Evolutionary conservation across 345 rosid species (phyloP).

Genomic region (Theobroma cacao): DNA sequence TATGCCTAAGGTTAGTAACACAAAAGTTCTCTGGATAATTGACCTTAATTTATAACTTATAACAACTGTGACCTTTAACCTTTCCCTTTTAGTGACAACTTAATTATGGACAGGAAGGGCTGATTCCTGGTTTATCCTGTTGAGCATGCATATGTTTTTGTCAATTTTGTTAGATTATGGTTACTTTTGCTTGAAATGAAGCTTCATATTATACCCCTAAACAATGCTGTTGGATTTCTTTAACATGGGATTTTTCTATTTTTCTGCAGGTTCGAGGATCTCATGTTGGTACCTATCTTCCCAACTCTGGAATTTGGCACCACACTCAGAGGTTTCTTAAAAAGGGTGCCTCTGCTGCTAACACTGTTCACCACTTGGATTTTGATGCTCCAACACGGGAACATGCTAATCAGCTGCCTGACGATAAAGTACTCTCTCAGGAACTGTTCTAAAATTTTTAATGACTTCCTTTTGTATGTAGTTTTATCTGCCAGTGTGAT

Average conservation of each 20-base stretch:
- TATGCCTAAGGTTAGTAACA: neutral
- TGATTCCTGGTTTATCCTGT: neutral
- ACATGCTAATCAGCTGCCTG: conserved; percentile 71
- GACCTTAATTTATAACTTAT: neutral
- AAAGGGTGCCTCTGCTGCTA: conserved; percentile 52
- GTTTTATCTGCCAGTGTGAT: neutral
- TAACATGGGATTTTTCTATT: neutral
- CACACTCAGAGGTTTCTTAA: conserved; percentile 82
- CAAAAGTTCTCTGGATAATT: neutral
- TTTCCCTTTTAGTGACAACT: neutral
- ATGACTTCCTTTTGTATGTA: neutral
- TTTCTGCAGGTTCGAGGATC: conserved; percentile 78
- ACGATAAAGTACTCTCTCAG: conserved; percentile 63
- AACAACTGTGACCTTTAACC: neutral
- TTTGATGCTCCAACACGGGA: conserved; percentile 99
- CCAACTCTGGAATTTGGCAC: conserved; percentile 94
- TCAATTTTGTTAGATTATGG: neutral
- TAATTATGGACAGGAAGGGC: neutral
- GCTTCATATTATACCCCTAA: neutral
- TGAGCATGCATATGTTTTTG: neutral
- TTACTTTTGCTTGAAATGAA: neutral
- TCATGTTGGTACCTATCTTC: conserved; percentile 94
- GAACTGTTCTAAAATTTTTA: neutral
- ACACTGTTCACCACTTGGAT: conserved; percentile 86
- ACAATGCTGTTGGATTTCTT: neutral